phyloP scores from a whole-genome alignment of 352 stramenopile species.

The Pythium volutum region DNA sequence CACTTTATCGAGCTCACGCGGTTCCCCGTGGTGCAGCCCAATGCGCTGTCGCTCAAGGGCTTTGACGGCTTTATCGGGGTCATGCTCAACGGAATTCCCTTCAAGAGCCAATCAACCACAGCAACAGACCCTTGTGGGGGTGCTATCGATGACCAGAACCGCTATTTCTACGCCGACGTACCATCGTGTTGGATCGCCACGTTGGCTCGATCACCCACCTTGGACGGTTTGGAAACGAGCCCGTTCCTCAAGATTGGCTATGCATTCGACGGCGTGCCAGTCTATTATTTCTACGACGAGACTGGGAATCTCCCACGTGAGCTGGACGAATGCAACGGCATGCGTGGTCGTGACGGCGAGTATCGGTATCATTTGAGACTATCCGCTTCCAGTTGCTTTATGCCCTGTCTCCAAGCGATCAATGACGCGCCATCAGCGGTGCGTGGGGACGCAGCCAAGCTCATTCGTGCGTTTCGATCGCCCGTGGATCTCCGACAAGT shows the following conservation, averaged over 20 bases:
- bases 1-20: constrained; percentile 63
- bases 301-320: constrained; percentile 31
- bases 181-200: constrained; percentile 41
- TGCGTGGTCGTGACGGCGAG: constrained; percentile 33
- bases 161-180: constrained; percentile 48
- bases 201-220: neutral
- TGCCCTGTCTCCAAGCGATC: constrained; percentile 58
- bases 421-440: constrained; percentile 19
- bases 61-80: constrained; percentile 39
- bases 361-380: constrained; percentile 58
- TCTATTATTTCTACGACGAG: constrained; percentile 56
- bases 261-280: constrained; percentile 55
- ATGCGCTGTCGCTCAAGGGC: constrained; percentile 23
- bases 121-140: constrained; percentile 45
- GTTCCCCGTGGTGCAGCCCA: constrained; percentile 38
- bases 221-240: neutral
- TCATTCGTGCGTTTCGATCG: constrained; percentile 44
- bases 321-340: constrained; percentile 62
- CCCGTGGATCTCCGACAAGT: constrained; percentile 45
- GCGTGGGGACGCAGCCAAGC: neutral
- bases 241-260: constrained; percentile 48
- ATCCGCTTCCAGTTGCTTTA: constrained; percentile 27
- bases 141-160: constrained; percentile 34
- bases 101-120: constrained; percentile 22
- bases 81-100: constrained; percentile 62